Conservation (phyloP, 257 asterid genomes). For the Anisodus acutangulus region DNA sequence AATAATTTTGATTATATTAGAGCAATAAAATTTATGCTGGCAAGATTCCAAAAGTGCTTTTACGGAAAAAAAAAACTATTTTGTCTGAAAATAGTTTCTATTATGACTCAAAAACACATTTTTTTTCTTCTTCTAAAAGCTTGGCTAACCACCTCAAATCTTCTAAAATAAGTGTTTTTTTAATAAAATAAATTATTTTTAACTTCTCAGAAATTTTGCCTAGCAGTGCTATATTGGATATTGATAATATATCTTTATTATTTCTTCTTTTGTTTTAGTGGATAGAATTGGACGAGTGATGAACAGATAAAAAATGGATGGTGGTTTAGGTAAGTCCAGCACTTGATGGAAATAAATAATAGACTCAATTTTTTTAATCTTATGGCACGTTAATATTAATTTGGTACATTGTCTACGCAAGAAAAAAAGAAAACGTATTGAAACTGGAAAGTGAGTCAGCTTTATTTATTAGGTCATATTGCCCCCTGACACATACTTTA, state of each 20-base stretch:
- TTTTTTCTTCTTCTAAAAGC: too few species aligned
- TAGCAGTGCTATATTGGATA: background rate
- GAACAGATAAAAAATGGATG: background rate
- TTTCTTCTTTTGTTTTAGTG: background rate
- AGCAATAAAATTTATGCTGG: too few species aligned
- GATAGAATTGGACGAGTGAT: background rate
- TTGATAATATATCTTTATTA: background rate
- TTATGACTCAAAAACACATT: too few species aligned
- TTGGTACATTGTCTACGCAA: conserved; percentile 3
- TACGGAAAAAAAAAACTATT: too few species aligned
- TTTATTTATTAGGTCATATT: background rate
- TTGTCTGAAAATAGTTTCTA: too few species aligned
- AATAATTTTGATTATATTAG: too few species aligned
- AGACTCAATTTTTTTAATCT: background rate
- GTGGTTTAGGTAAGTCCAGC: conserved; percentile 22
- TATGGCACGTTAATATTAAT: background rate
- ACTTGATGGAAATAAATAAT: background rate
- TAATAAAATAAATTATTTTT: too few species aligned
- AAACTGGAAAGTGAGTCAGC: background rate
- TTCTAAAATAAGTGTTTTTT: too few species aligned
- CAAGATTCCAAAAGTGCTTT: too few species aligned
- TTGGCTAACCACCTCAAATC: too few species aligned
- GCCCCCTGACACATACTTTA: background rate
- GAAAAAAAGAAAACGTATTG: background rate
- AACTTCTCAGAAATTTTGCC: too few species aligned